Evolutionary conservation across 1,284 basidiomycete genomes (phyloP), one percentile per base, ranked within the genome.

Genomic region (Hortiboletus rubellus): DNA sequence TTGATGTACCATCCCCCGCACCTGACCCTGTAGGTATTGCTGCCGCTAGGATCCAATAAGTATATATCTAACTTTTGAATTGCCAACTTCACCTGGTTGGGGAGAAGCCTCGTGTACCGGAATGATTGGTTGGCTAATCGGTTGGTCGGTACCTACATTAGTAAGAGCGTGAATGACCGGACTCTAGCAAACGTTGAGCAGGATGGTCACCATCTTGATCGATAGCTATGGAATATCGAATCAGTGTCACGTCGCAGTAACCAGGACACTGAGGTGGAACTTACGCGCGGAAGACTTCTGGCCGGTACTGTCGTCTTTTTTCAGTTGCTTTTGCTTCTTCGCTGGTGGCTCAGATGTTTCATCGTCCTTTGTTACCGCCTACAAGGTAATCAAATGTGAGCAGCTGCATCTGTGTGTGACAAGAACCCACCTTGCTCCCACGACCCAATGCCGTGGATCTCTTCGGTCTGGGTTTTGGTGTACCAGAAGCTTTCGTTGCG

Each of bases 31-130:
- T n/a, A 11, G 40, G 6, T 41, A 40, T 48, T 47, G 51, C 52
- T 37, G 43, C 38, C 5, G n/a, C 54, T 55, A 11, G 14, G 27
- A 44, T 48, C 3, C 11, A 7, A 17, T 67, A 22, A 67, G 46
- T 24, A 52, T 8, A 27, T 1, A 18, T 34, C 14, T 18, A 2
- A 31, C 34, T 17, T 31, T 40, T 38, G 15, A 46, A 42, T 34
- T 37, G n/a, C 22, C 12, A 8, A 37, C 53, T 33, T 60, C 36
- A 71, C 66, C 63, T 57, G 17, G 18, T 51, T 47, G 58, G 53
- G 42, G 30, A 52, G 50, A 34, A 15, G 22, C 15, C 8, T 47
- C 50, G 33, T 27, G 5, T 27, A 27, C 27, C 27, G 27, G 27
- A 27, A 27, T 27, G 27, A 5, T 46, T 15, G 50, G 3, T 51